Percentiles rank a stretch among this genome's conserved stretches.
These are phyloP conservation scores for Chaetomiaceae sp. DNA, from an alignment of 2,329 filamentous ascomycete species.

Conservation along the genomic window DNA sequence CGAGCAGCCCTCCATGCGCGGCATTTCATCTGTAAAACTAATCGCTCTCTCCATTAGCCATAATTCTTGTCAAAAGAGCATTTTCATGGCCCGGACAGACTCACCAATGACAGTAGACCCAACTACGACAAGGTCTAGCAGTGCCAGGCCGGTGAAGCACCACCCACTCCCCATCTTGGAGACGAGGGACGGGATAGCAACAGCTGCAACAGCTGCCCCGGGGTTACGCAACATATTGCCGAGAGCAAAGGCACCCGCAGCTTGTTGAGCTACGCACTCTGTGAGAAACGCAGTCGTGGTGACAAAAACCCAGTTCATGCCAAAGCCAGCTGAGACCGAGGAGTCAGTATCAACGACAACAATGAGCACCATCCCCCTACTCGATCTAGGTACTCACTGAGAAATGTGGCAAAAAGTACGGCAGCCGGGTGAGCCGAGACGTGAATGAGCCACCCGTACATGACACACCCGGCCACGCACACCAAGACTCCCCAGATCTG, in stretches of 20 bases:
- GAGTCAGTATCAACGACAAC: too few species aligned
- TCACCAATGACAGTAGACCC: conserved; percentile 16
- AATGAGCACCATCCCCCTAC: background rate
- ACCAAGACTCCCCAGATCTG: conserved; percentile 18
- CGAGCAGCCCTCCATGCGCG: background rate
- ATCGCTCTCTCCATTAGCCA: background rate
- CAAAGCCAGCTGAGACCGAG: conserved; percentile 8
- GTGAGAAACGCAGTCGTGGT: conserved; percentile 17
- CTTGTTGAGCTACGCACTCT: conserved; percentile 16
- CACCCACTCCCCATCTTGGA: conserved; percentile 14
- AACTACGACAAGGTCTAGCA: conserved; percentile 10
- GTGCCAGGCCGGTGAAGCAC: conserved; percentile 13
- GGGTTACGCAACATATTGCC: conserved; percentile 17
- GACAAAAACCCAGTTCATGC: conserved; percentile 20
- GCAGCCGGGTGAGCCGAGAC: conserved; percentile 7
- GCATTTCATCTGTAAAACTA: background rate
- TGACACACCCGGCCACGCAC: conserved; percentile 9
- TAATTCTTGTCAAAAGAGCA: background rate
- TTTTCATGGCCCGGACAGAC: background rate
- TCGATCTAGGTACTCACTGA: conserved; percentile 5
- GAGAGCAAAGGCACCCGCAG: conserved; percentile 16
- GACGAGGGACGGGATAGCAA: conserved; percentile 11
- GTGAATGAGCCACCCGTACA: conserved; percentile 14
- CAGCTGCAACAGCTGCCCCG: conserved; percentile 11
- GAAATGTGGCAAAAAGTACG: conserved; percentile 12